Base-by-base conservation (phyloP, 176 grass and related monocot genomes). In the Aegilops speltoides region DNA sequence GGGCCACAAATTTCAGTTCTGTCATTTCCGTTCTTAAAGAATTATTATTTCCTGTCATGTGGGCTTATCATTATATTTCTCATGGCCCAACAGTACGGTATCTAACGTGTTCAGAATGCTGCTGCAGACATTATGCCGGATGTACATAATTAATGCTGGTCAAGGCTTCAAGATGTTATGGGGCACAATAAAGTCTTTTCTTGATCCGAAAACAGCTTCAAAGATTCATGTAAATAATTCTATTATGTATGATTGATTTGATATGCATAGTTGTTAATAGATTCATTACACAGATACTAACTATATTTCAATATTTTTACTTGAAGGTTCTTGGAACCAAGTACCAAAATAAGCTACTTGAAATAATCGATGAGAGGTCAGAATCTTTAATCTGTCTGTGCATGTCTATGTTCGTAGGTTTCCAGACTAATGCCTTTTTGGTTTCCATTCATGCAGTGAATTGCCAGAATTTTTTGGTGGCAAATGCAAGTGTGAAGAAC, bases 191-290 rank as follows among this genome's bases (percentile, higher is more conserved):
- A 99, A 97, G 86, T 93, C 97, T 52, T 99, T 99, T 85, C 94
- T 99, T 90, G 97, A 98, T 88, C 92, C 97, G 48, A 99, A 93
- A 97, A 99, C 94, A 71, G 94, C 85, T 83, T 99, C 97, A 64
- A 99, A 99, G 77, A 99, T 99, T 82, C 94, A 99, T 86, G 97
- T 99, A 93, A 80, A 32, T 69, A 79, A 19, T 84, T 46, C 2
- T 73, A 48, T 75, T 73, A 31, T 83, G n/a, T 38, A 64, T 3
- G 33, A 64, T 22, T 80, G 12, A 29, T 67, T 90, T 84, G 25
- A 83, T 64, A 83, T 64, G 17, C 19, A 77, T 78, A 64, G 38
- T 63, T 89, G 41, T 81, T 81, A 59, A 75, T 34, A 33, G 50
- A 83, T 52, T 67, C 33, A 14, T 34, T 79, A 23, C 81, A 38